phyloP scores from a whole-genome alignment of 148 eudicot species.

The Pouteria glomerata region DNA sequence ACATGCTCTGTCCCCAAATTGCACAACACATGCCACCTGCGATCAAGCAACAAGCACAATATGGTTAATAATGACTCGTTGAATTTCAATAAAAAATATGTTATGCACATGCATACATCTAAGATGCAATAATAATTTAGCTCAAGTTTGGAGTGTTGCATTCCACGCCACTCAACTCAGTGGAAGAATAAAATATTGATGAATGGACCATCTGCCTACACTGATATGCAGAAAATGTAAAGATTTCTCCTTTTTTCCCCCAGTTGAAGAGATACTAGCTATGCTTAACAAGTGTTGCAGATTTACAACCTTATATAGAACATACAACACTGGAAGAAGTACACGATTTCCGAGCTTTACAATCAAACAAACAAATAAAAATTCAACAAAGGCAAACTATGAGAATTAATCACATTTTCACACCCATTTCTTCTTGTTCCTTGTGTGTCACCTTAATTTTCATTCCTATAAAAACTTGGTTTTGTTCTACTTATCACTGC shows the following conservation, averaged over 20 bases:
- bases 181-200: too few species aligned
- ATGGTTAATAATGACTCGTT: too few species aligned
- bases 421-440: neutral
- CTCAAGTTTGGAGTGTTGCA: too few species aligned
- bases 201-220: too few species aligned
- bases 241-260: neutral
- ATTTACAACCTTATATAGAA: neutral
- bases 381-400: neutral
- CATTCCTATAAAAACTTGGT: neutral
- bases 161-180: too few species aligned
- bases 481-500: slow-evolving; percentile 25
- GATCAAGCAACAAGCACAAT: too few species aligned
- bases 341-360: neutral
- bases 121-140: too few species aligned
- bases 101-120: too few species aligned
- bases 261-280: neutral
- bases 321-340: neutral
- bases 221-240: neutral
- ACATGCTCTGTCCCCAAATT: too few species aligned
- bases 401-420: neutral
- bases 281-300: neutral
- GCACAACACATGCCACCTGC: too few species aligned
- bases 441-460: neutral
- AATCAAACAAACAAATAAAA: neutral
- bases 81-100: too few species aligned